Percentiles rank a stretch among this genome's conserved stretches.
Evolutionary conservation across 805 yeast species (phyloP).

Genomic region (Wickerhamiella bombiphila): DNA sequence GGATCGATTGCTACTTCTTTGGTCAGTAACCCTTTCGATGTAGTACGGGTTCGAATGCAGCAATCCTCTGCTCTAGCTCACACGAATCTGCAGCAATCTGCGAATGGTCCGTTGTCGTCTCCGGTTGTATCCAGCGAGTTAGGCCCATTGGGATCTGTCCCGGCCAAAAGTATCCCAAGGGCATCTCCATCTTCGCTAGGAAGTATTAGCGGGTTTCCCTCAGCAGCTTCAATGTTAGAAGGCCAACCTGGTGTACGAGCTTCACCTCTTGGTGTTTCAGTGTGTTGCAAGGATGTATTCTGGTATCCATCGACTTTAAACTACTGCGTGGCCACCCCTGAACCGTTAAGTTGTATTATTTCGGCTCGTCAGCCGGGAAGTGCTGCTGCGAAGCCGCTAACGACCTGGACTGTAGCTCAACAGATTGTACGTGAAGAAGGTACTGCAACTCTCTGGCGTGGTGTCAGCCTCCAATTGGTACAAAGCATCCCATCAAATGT

Average conservation of each 20-base stretch:
- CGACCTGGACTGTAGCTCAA: constrained; percentile 28
- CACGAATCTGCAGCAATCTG: neutral
- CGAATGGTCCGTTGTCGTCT: neutral
- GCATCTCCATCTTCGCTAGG: neutral
- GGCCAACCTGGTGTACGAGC: constrained; percentile 2
- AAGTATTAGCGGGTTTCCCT: neutral
- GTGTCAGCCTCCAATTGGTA: constrained; percentile 56
- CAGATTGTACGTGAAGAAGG: constrained; percentile 67
- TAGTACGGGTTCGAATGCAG: constrained; percentile 30
- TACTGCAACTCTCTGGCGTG: constrained; percentile 66
- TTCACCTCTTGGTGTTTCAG: constrained; percentile 24
- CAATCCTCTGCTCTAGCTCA: constrained; percentile 21
- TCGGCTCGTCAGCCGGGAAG: neutral
- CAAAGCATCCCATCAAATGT: constrained; percentile 92
- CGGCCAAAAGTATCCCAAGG: neutral
- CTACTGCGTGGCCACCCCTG: constrained; percentile 26
- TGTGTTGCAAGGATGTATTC: constrained; percentile 28
- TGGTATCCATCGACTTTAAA: constrained; percentile 26
- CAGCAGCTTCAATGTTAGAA: neutral
- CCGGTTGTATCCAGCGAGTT: no score
- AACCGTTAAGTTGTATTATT: constrained; percentile 19
- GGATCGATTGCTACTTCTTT: constrained; percentile 30
- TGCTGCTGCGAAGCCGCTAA: constrained; percentile 26
- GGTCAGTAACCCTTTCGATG: constrained; percentile 31
- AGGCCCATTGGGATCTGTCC: neutral